Evolutionary conservation across 441 rosid genomes (phyloP), one percentile per base, ranked within the genome.

Genomic region (Viola pubescens): DNA sequence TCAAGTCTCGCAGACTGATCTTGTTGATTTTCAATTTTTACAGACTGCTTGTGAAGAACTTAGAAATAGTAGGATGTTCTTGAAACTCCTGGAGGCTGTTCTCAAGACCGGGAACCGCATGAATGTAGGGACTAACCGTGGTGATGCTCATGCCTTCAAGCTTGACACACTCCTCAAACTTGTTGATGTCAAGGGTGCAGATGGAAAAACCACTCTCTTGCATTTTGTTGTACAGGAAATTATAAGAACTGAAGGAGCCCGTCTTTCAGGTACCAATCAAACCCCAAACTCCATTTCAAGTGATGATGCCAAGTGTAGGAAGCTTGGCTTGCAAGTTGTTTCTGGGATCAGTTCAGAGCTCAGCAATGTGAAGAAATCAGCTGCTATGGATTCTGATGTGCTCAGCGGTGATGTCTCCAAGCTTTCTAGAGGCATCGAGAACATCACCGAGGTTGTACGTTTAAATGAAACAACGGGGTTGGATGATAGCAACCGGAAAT

Each of bases 61-160:
- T 52, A 63, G 94, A 65, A 81, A 53, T 9, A 84, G 82, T 62
- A 77, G 77, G 67, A 84, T 88, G 91, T 79, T 90, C 60, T 48
- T 86, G 72, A 86, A 81, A 64, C 88, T 90, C 70, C 51, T 86
- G 26, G 91, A 82, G 75, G 94, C 85, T 62, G 91, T 86, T 34
- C 85, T 90, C 41, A 84, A 87, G 76, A 83, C 81, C 1, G 97
- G 94, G 52, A 85, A 91, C 80, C 86, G 97, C 13, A 91, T 91
- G 97, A 91, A 91, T 52, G 90, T 88, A 50, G 97, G 97, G 45
- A 91, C 97, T 48, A 88, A 91, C 71, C 94, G 96, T 40, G 97
- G 96, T 0, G 97, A 86, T 77, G 91, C 91, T 48, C 87, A 70
- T 37, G 84, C 81, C 37, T 90, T 90, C 76, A 90, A 82, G 75